These are phyloP conservation scores for Amanita rimosa DNA, from an alignment of 768 basidiomycete species.

Conservation along the genomic window DNA sequence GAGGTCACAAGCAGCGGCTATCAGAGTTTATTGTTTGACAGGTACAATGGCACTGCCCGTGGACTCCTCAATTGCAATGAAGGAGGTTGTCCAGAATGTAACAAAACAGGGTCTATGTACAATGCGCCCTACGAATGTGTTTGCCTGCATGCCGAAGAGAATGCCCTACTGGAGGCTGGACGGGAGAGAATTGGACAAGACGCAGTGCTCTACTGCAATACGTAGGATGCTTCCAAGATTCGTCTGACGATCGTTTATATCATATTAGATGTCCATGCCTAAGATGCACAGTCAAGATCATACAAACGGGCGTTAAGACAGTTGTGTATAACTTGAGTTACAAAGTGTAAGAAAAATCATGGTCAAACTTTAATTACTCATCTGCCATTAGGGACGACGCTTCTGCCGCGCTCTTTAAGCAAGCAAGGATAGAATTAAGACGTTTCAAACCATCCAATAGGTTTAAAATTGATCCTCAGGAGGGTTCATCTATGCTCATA, in stretches of 20 bases:
- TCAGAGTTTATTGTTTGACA: conserved; percentile 17
- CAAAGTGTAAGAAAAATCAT: conserved; percentile 78
- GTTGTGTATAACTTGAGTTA: conserved; percentile 95
- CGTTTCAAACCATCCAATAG: conserved; percentile 45
- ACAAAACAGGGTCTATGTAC: conserved; percentile 32
- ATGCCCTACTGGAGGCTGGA: conserved; percentile 90
- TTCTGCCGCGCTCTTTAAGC: conserved; percentile 64
- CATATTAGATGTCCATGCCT: conserved; percentile 84
- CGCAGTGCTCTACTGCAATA: conserved; percentile 95
- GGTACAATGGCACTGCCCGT: conserved; percentile 94
- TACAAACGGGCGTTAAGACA: conserved; percentile 83
- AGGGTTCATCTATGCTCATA: conserved; percentile 8
- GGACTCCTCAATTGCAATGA: conserved; percentile 83
- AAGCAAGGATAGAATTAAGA: conserved; percentile 75
- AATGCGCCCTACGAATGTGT: conserved; percentile 67
- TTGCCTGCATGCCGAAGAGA: conserved; percentile 97
- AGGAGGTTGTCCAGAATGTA: conserved; percentile 84
- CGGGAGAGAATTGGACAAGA: conserved; percentile 76
- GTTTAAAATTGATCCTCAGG: conserved; percentile 11
- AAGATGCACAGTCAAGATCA: conserved; percentile 95
- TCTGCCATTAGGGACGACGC: conserved; percentile 57
- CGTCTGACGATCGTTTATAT: not conserved
- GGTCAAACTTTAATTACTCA: not conserved
- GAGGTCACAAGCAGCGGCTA: not conserved
- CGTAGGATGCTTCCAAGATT: conserved; percentile 39